A percentile compares a stretch with the other conserved stretches of the same genome.
phyloP scores from a whole-genome alignment of 306 rosid genomes.

The Cucumis cinereus region DNA sequence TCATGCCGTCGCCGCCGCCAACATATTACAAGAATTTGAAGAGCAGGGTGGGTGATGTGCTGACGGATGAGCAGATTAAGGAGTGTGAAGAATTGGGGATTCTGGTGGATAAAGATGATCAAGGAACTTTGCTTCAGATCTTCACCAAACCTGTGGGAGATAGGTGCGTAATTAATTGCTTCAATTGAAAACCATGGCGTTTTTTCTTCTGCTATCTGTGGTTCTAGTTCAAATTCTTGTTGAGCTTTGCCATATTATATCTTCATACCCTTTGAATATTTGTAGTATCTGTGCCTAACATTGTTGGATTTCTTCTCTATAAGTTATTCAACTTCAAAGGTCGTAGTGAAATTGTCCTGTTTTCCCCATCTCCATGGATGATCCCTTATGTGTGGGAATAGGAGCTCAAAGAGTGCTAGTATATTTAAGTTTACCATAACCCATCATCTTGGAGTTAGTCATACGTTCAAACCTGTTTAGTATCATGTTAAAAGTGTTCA shows the following conservation, averaged over 20 bases:
- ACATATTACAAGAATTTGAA: constrained; percentile 63
- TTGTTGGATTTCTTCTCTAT: background rate
- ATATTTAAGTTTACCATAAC: too few species aligned
- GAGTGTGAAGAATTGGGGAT: constrained; percentile 85
- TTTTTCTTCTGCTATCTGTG: background rate
- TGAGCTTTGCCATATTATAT: background rate
- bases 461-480: too few species aligned
- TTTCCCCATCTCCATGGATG: background rate
- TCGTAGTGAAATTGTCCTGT: background rate
- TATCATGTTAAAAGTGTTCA: too few species aligned
- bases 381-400: background rate
- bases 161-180: constrained; percentile 26
- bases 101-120: constrained; percentile 82
- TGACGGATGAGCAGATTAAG: constrained; percentile 60
- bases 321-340: background rate
- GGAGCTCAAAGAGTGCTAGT: background rate
- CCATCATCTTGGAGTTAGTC: too few species aligned
- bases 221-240: background rate
- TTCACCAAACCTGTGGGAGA: constrained; percentile 94
- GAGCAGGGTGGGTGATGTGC: constrained; percentile 53
- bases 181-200: background rate
- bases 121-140: constrained; percentile 86
- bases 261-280: background rate
- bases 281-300: background rate
- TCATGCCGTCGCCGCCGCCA: constrained; percentile 91